Evolutionary conservation across 2,329 filamentous ascomycete genomes (phyloP), one percentile per base, ranked within the genome.

Genomic region (Sarocladiaceae sp.): DNA sequence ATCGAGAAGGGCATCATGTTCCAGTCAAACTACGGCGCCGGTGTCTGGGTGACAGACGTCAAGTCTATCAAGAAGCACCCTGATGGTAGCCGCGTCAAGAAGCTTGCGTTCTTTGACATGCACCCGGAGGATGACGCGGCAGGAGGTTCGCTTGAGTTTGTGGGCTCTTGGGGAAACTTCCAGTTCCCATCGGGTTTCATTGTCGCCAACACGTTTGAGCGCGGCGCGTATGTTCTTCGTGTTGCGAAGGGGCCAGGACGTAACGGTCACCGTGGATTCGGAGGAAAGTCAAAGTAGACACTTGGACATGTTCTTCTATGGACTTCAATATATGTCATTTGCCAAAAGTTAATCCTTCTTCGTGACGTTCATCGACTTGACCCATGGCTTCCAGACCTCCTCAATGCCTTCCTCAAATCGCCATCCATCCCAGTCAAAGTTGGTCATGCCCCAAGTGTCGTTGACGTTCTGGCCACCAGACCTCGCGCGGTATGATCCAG

Each of bases 351-450:
- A 41, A 23, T 10, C 24, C 37, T 41, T 29, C 37, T 29, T 35
- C 3, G 45, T 43, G 7, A 37, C 43, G 19, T 45, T 48, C 68
- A 71, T 72, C 9, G 51, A 58, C 51, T 55, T 50, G 2, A 72
- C 62, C 70, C 71, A 74, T 3, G 71, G 71, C 60, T 70, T 72
- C 70, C 70, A 74, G 51, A 67, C 69, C 42, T 63, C 54, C 49
- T 74, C 67, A 23, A 74, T 59, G 2, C 67, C 70, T 32, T 60
- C 62, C 2, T 63, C 59, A 37, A 65, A 68, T 23, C 63, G 64
- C 71, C 71, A 74, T 0, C 63, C 68, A 10, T 57, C 59, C 67
- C 68, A 74, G 44, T 72, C 62, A 12, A 60, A 62, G 46, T 64
- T 73, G 31, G 64, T 66, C 54, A 74, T 48, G 1, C 68, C 71